Conservation (phyloP, 345 rosid genomes). For the Alliaria petiolata region DNA sequence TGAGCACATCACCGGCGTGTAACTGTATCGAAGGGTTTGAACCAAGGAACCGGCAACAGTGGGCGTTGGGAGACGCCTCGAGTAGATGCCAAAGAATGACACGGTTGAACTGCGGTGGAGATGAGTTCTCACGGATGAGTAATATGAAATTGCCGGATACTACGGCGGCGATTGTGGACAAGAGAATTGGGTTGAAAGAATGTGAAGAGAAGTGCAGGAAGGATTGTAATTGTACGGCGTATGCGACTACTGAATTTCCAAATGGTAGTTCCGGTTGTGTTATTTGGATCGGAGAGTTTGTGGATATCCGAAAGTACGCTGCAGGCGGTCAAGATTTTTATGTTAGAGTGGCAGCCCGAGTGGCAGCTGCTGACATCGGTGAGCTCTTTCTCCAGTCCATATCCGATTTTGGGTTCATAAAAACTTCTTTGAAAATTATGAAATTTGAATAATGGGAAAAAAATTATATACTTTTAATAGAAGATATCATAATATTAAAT, state of each 20-base stretch:
- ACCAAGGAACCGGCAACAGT: slow-evolving; percentile 40
- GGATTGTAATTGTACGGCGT: slow-evolving; percentile 43
- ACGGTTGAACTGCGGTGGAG: slow-evolving; percentile 38
- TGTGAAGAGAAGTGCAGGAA: slow-evolving; percentile 30
- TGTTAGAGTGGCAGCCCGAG: slow-evolving; percentile 57
- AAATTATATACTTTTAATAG: too few relatives aligned
- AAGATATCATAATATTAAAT: too few relatives aligned
- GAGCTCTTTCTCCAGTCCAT: neutral
- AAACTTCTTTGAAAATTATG: too few relatives aligned
- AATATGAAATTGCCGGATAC: slow-evolving; percentile 59
- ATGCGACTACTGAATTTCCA: slow-evolving; percentile 23
- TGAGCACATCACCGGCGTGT: too few relatives aligned
- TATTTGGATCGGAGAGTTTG: slow-evolving; percentile 37
- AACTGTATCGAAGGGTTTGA: slow-evolving; percentile 51
- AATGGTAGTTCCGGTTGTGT: slow-evolving; percentile 38
- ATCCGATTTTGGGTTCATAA: too few relatives aligned
- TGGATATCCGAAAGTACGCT: slow-evolving; percentile 22
- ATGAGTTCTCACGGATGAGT: slow-evolving; percentile 41
- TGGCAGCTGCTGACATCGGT: slow-evolving; percentile 70
- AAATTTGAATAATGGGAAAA: too few relatives aligned
- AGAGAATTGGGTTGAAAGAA: slow-evolving; percentile 1
- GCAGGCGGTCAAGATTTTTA: slow-evolving; percentile 57
- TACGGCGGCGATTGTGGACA: slow-evolving; percentile 30
- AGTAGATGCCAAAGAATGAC: slow-evolving; percentile 52
- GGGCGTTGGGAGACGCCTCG: slow-evolving; percentile 42